Percentiles rank a stretch among this genome's conserved stretches.
These are phyloP conservation scores for Salvia hispanica DNA, from an alignment of 257 asterid genomes.

Conservation along the genomic window DNA sequence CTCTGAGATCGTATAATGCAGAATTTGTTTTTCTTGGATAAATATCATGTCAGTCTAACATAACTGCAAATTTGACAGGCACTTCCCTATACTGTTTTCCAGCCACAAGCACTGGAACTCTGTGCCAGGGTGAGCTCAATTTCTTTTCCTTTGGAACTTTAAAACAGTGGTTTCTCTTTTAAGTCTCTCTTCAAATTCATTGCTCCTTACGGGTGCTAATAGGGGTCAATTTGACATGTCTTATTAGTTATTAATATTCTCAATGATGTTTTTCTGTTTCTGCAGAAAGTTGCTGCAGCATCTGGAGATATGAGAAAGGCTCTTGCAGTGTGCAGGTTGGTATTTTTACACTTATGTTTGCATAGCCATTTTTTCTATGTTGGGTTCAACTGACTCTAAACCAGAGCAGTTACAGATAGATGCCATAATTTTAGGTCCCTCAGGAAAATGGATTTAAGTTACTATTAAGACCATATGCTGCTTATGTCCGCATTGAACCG, in stretches of 20 bases:
- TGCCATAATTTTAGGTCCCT: conserved; percentile 12
- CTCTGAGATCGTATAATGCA: not conserved
- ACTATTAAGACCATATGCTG: not conserved
- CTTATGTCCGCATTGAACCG: conserved; percentile 29
- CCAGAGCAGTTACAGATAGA: conserved; percentile 6
- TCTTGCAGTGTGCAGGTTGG: conserved; percentile 89
- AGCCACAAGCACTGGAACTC: conserved; percentile 91
- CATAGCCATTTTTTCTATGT: conserved; percentile 13
- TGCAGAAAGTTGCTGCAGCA: conserved; percentile 91
- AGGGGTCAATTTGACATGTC: conserved; percentile 23
- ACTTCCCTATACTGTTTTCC: conserved; percentile 72
- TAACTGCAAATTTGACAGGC: conserved; percentile 54
- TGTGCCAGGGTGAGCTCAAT: conserved; percentile 79
- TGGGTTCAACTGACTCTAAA: not conserved
- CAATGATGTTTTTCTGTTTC: conserved; percentile 28
- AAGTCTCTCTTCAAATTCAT: not conserved
- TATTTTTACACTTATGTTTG: conserved; percentile 22
- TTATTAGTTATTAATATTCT: conserved; percentile 23
- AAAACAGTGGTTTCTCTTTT: conserved; percentile 1
- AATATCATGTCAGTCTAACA: conserved; percentile 32
- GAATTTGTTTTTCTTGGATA: conserved; percentile 8
- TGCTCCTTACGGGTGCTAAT: conserved; percentile 9
- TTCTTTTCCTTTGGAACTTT: conserved; percentile 10
- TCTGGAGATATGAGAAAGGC: conserved; percentile 98
- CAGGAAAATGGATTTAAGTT: conserved; percentile 11